phyloP scores from a whole-genome alignment of 192 early-diverging fungal species.

The Nowakowskiella sp. region DNA sequence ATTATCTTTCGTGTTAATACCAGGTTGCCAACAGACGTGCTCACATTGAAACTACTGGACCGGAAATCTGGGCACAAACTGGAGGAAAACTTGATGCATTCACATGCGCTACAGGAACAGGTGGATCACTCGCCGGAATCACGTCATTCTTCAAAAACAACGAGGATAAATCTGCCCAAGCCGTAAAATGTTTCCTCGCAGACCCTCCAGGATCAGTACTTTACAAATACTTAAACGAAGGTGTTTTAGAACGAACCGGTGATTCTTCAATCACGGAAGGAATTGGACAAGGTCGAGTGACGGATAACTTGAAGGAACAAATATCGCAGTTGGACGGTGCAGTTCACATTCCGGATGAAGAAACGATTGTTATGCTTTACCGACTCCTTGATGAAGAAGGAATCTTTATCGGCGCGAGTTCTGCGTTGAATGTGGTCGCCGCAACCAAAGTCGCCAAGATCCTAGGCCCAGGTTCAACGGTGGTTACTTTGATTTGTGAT shows the following conservation, averaged over 20 bases:
- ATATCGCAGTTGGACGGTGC: slow-evolving; percentile 67
- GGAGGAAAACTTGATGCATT: slow-evolving; percentile 78
- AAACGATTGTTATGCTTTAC: slow-evolving; percentile 80
- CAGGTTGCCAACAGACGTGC: slow-evolving; percentile 76
- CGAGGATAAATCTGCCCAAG: slow-evolving; percentile 54
- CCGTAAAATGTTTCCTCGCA: slow-evolving; percentile 73
- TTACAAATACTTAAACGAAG: slow-evolving; percentile 68
- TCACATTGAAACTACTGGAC: slow-evolving; percentile 92
- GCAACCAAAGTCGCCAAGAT: slow-evolving; percentile 81
- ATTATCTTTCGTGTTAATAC: neutral
- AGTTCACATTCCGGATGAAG: slow-evolving; percentile 68
- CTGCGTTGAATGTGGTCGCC: slow-evolving; percentile 88
- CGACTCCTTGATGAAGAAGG: slow-evolving; percentile 89
- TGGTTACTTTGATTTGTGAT: slow-evolving; percentile 85
- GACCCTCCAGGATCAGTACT: slow-evolving; percentile 94
- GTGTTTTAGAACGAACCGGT: slow-evolving; percentile 61
- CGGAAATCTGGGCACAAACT: slow-evolving; percentile 85
- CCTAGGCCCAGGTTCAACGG: slow-evolving; percentile 65
- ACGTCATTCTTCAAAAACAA: slow-evolving; percentile 63
- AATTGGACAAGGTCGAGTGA: slow-evolving; percentile 92
- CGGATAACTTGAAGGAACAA: slow-evolving; percentile 78
- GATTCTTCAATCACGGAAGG: slow-evolving; percentile 84
- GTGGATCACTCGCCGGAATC: slow-evolving; percentile 82
- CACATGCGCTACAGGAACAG: slow-evolving; percentile 86
- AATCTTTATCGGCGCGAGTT: slow-evolving; percentile 84